These are phyloP conservation scores for Pseudogymnoascus sp. DNA, from an alignment of 2,329 filamentous ascomycete genomes.

Conservation along the genomic window DNA sequence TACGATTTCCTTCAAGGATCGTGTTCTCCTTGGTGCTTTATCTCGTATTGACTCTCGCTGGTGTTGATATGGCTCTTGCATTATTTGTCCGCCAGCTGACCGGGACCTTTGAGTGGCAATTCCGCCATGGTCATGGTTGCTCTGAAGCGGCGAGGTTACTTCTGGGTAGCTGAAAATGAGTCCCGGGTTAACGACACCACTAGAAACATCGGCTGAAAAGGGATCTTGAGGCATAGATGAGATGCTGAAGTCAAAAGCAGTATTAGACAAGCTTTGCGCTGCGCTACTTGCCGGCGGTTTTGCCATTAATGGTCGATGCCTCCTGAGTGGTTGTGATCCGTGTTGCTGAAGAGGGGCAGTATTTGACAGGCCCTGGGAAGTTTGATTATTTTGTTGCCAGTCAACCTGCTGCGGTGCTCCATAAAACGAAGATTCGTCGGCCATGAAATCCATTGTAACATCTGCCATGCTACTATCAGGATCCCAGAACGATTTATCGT, in stretches of 20 bases:
- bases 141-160: conserved; percentile 3
- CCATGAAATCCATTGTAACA: conserved; percentile 54
- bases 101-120: conserved; percentile 20
- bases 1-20: conserved; percentile 15
- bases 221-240: conserved; percentile 39
- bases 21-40: conserved; percentile 21
- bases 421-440: conserved; percentile 28
- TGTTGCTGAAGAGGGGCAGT: conserved; percentile 10
- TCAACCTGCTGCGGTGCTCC: conserved; percentile 40
- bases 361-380: conserved; percentile 43
- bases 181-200: conserved; percentile 51
- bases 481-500: conserved; percentile 49
- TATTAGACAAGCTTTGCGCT: conserved; percentile 35
- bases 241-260: conserved; percentile 34
- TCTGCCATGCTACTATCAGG: conserved; percentile 41
- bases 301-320: conserved; percentile 1
- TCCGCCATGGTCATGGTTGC: background rate
- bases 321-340: background rate
- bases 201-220: conserved; percentile 42
- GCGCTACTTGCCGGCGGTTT: conserved; percentile 11
- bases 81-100: conserved; percentile 23
- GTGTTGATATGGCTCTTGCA: conserved; percentile 27
- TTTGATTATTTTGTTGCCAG: conserved; percentile 49
- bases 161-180: conserved; percentile 47
- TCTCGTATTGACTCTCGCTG: conserved; percentile 27